phyloP scores from a whole-genome alignment of 805 yeast species.

The Pichia sporocuriosa region DNA sequence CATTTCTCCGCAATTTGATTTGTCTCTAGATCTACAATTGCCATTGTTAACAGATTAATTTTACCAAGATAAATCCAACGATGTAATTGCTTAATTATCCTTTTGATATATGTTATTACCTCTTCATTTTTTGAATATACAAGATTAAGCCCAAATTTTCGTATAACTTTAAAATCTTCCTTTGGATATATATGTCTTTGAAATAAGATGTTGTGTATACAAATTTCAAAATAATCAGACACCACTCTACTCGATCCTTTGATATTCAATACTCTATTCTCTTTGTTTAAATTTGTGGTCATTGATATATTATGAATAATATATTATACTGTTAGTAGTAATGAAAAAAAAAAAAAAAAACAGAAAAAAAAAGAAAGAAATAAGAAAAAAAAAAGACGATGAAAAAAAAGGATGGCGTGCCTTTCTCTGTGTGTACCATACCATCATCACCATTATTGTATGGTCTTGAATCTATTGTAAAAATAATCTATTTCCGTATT shows the following conservation, averaged over 20 bases:
- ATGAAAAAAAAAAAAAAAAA: no score
- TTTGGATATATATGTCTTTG: conserved; percentile 88
- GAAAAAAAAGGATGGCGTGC: no score
- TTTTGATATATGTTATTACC: conserved; percentile 58
- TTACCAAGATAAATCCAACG: conserved; percentile 68
- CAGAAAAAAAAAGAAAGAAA: no score
- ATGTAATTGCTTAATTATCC: conserved; percentile 62
- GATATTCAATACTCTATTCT: conserved; percentile 22
- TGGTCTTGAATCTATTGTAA: no score
- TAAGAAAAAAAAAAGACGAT: no score
- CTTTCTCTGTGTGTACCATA: no score
- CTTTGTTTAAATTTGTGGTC: neutral
- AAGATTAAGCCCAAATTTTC: conserved; percentile 73
- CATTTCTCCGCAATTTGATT: conserved; percentile 75
- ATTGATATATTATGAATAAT: no score
- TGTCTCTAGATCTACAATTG: conserved; percentile 59
- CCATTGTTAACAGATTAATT: conserved; percentile 63
- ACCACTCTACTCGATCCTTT: conserved; percentile 76
- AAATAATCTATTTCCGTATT: no score
- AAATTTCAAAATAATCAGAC: conserved; percentile 77
- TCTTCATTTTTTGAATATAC: conserved; percentile 71
- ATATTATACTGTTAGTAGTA: no score
- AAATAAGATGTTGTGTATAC: conserved; percentile 73
- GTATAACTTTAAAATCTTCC: conserved; percentile 72
- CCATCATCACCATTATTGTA: no score